Conservation (phyloP, 2,329 filamentous ascomycete genomes). For the Arthrobotrys conoides region DNA sequence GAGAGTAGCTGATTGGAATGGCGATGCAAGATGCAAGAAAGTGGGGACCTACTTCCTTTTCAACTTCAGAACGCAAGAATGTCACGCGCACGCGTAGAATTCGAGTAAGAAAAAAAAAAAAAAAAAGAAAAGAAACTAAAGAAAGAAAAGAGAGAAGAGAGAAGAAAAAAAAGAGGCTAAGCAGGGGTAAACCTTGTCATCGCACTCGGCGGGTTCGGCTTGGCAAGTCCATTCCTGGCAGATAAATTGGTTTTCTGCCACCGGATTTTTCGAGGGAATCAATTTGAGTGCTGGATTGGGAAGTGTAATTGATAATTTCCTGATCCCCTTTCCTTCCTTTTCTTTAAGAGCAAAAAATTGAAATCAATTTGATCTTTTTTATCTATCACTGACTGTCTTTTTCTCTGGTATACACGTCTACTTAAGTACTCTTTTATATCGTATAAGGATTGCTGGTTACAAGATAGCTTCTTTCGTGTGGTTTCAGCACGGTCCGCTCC, state of each 20-base stretch:
- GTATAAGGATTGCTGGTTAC: neutral
- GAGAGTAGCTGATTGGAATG: slow-evolving; percentile 50
- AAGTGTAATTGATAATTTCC: slow-evolving; percentile 59
- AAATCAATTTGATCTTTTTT: too few relatives aligned
- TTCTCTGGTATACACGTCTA: too few relatives aligned
- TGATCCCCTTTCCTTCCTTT: slow-evolving; percentile 58
- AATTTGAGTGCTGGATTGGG: slow-evolving; percentile 50
- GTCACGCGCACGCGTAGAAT: slow-evolving; percentile 56
- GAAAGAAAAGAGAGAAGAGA: slow-evolving; percentile 25
- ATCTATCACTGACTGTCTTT: neutral
- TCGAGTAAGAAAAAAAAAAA: too few relatives aligned
- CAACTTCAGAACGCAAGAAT: slow-evolving; percentile 50
- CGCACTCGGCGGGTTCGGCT: neutral
- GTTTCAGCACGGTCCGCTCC: slow-evolving; percentile 51
- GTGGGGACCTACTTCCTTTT: slow-evolving; percentile 22
- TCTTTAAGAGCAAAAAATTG: too few relatives aligned
- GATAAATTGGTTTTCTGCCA: slow-evolving; percentile 30
- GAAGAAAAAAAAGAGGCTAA: neutral
- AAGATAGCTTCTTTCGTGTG: slow-evolving; percentile 30
- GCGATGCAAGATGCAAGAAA: slow-evolving; percentile 20
- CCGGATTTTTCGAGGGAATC: slow-evolving; percentile 37
- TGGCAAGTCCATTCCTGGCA: slow-evolving; percentile 20
- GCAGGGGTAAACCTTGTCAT: neutral
- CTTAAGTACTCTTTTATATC: too few relatives aligned
- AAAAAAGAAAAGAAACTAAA: too few relatives aligned